phyloP scores from a whole-genome alignment of 108 stramenopile genomes.

The Cyclostephanos invisitatus region DNA sequence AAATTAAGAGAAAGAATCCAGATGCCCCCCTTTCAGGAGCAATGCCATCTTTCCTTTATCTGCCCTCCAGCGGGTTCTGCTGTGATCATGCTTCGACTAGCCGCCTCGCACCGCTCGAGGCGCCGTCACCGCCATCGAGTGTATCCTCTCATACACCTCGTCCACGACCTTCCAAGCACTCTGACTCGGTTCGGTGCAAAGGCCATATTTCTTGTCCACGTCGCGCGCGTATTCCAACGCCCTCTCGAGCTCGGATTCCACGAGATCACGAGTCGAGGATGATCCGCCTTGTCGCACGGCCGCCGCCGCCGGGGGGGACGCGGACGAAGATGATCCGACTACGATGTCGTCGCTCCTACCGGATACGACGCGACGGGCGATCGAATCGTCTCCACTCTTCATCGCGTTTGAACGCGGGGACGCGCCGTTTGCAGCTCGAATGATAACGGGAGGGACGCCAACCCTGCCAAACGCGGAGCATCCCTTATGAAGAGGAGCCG shows the following conservation, averaged over 20 bases:
- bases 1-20: too few relatives aligned
- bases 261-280: too few relatives aligned
- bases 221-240: conserved; percentile 32
- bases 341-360: too few relatives aligned
- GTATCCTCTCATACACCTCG: conserved; percentile 30
- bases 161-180: conserved; percentile 31
- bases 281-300: too few relatives aligned
- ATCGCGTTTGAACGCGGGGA: background rate
- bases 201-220: conserved; percentile 32
- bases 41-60: background rate
- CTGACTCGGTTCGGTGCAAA: conserved; percentile 37
- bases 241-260: conserved; percentile 21
- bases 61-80: background rate
- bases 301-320: background rate
- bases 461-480: conserved; percentile 1
- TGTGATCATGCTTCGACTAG: background rate
- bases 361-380: background rate
- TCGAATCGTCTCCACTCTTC: background rate
- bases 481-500: conserved; percentile 7
- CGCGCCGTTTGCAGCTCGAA: too few relatives aligned
- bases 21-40: conserved; percentile 1
- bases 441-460: too few relatives aligned
- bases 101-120: conserved; percentile 1
- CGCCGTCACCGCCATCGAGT: conserved; percentile 3
- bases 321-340: background rate